phyloP scores from a whole-genome alignment of 805 yeast species.

The Wickerhamomyces bisporus region DNA sequence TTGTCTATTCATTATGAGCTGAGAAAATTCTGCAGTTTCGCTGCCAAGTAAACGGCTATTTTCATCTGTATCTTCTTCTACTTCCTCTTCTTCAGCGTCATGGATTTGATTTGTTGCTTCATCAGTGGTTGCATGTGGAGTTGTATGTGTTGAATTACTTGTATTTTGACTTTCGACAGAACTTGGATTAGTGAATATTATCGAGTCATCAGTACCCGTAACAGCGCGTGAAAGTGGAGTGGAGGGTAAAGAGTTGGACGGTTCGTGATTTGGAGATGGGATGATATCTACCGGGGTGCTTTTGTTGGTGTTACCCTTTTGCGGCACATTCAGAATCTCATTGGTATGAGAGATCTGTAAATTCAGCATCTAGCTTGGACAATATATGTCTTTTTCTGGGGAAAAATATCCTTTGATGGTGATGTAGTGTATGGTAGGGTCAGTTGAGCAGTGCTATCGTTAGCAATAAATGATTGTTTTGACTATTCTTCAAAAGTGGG shows the following conservation, averaged over 20 bases:
- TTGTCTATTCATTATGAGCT: too few species aligned
- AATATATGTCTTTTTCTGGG: too few species aligned
- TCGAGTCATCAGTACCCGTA: slow-evolving; percentile 21
- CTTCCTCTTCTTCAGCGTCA: too few species aligned
- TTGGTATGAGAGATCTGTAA: too few species aligned
- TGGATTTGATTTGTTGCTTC: neutral
- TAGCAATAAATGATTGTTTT: neutral
- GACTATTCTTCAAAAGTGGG: too few species aligned
- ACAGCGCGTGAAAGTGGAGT: slow-evolving; percentile 20
- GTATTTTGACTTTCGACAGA: slow-evolving; percentile 21
- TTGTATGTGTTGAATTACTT: slow-evolving; percentile 12
- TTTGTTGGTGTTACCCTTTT: neutral
- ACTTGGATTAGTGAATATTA: slow-evolving; percentile 23
- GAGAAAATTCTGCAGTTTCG: too few species aligned
- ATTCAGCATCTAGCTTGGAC: too few species aligned
- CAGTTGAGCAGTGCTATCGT: too few species aligned
- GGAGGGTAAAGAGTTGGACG: slow-evolving; percentile 5
- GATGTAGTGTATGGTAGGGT: too few species aligned
- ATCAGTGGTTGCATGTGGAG: neutral
- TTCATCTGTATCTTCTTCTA: neutral
- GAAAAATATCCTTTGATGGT: too few species aligned
- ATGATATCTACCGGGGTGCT: neutral
- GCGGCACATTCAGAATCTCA: slow-evolving; percentile 2
- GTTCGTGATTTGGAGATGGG: neutral
- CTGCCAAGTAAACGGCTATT: neutral